A percentile compares a stretch with the other conserved stretches of the same genome.
These are phyloP conservation scores for Luffa acutangula DNA, from an alignment of 306 rosid genomes.

Conservation along the genomic window DNA sequence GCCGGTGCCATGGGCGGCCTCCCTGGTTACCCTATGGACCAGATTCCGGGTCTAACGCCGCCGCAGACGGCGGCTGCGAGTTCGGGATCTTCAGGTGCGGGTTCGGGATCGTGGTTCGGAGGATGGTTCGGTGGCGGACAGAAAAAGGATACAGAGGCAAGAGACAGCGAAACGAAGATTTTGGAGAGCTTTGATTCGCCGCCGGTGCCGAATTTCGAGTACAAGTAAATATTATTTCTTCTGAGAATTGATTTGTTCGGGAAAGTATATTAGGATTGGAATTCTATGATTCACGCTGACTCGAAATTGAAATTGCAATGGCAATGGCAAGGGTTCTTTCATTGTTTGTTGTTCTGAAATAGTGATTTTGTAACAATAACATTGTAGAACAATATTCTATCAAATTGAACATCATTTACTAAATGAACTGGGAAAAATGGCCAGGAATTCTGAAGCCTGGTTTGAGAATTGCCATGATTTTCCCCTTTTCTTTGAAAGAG, in stretches of 20 bases:
- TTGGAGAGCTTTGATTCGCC: constrained; percentile 96
- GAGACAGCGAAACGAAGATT: constrained; percentile 72
- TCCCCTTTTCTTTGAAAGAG: background rate
- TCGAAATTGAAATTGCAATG: background rate
- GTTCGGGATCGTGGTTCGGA: constrained; percentile 31
- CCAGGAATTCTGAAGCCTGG: background rate
- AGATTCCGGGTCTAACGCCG: constrained; percentile 20
- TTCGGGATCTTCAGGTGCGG: constrained; percentile 10
- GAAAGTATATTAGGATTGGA: background rate
- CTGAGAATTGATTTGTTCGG: background rate
- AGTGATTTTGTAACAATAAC: background rate
- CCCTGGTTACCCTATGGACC: constrained; percentile 22
- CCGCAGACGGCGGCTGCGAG: constrained; percentile 2
- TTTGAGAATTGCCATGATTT: background rate
- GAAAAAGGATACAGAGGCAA: constrained; percentile 27
- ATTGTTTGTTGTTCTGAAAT: background rate
- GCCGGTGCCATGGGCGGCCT: constrained; percentile 22
- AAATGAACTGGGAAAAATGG: background rate
- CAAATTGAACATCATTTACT: background rate
- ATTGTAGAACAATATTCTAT: background rate
- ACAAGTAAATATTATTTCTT: constrained; percentile 36
- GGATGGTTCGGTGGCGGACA: constrained; percentile 41
- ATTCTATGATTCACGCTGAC: background rate
- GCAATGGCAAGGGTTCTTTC: background rate
- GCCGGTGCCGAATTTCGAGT: constrained; percentile 71